A percentile compares a stretch with the other conserved stretches of the same genome.
phyloP scores from a whole-genome alignment of 345 rosid genomes.

The Boechera stricta region DNA sequence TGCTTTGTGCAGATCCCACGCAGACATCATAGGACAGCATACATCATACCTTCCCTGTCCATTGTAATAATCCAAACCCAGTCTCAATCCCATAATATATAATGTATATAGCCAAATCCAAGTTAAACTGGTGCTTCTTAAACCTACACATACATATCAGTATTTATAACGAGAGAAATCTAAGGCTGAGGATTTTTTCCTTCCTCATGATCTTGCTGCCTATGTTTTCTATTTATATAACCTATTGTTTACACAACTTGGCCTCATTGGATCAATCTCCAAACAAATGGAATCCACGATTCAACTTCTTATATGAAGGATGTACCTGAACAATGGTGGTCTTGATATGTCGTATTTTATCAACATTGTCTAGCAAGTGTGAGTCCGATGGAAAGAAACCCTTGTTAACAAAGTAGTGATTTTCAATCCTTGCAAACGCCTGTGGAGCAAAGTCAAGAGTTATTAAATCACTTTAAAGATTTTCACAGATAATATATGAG shows the following conservation, averaged over 20 bases:
- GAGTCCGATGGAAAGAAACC: constrained; percentile 88
- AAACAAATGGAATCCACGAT: neutral
- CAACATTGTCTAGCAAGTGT: constrained; percentile 77
- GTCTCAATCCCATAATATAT: constrained; percentile 5
- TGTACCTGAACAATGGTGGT: constrained; percentile 85
- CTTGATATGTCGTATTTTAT: constrained; percentile 85
- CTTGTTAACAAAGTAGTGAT: constrained; percentile 84
- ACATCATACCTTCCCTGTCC: constrained; percentile 96
- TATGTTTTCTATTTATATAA: neutral
- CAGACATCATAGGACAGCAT: constrained; percentile 98
- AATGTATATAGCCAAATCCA: constrained; percentile 3
- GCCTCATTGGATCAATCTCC: constrained; percentile 11
- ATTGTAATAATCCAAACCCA: constrained; percentile 31
- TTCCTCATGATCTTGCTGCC: neutral
- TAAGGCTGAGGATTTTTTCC: neutral
- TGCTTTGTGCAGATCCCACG: constrained; percentile 98
- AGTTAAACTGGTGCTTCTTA: neutral
- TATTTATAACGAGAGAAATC: neutral
- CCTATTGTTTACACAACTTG: neutral
- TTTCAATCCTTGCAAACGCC: constrained; percentile 99
- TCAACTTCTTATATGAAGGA: neutral
- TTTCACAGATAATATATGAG: neutral
- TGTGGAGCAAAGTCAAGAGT: constrained; percentile 36
- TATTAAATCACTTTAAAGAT: neutral
- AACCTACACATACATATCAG: neutral